These are phyloP conservation scores for Hypoxylon sp. DNA, from an alignment of 2,329 filamentous ascomycete genomes.

Conservation along the genomic window DNA sequence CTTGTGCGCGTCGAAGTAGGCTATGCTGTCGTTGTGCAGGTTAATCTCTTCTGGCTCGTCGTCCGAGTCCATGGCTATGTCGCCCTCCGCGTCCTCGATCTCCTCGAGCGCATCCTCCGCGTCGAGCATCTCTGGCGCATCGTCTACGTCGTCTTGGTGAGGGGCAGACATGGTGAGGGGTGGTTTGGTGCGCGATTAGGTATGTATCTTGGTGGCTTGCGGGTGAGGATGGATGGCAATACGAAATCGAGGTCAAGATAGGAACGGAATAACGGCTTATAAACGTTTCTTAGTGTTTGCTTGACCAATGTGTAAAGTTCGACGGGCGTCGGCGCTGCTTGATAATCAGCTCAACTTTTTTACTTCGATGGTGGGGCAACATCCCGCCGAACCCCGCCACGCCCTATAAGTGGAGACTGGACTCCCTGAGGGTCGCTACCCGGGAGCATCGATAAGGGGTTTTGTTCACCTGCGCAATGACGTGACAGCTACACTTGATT, in stretches of 20 bases:
- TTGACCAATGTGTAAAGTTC: conserved; percentile 23
- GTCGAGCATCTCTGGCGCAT: conserved; percentile 80
- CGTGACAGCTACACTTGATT: neutral
- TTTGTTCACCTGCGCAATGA: neutral
- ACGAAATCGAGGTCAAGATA: neutral
- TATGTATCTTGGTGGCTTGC: conserved; percentile 16
- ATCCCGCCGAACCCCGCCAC: conserved; percentile 43
- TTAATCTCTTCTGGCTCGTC: conserved; percentile 80
- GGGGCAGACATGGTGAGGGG: conserved; percentile 54
- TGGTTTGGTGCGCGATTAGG: conserved; percentile 1
- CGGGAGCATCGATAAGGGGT: conserved; percentile 17
- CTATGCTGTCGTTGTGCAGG: conserved; percentile 91
- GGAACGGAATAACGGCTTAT: conserved; percentile 6
- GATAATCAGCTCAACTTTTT: conserved; percentile 49
- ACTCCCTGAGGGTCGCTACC: conserved; percentile 9
- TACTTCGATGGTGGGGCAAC: conserved; percentile 46
- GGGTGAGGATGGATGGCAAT: neutral
- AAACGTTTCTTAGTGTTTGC: conserved; percentile 6
- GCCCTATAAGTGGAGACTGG: conserved; percentile 30
- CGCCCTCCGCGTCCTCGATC: conserved; percentile 69
- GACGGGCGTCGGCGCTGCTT: conserved; percentile 43
- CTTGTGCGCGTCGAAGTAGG: conserved; percentile 91
- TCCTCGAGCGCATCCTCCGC: conserved; percentile 85
- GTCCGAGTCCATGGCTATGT: conserved; percentile 86
- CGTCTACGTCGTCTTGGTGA: conserved; percentile 63